Percentiles rank a stretch among this genome's conserved stretches.
phyloP scores from a whole-genome alignment of 768 basidiomycete genomes.

The Phylloporus sp. region DNA sequence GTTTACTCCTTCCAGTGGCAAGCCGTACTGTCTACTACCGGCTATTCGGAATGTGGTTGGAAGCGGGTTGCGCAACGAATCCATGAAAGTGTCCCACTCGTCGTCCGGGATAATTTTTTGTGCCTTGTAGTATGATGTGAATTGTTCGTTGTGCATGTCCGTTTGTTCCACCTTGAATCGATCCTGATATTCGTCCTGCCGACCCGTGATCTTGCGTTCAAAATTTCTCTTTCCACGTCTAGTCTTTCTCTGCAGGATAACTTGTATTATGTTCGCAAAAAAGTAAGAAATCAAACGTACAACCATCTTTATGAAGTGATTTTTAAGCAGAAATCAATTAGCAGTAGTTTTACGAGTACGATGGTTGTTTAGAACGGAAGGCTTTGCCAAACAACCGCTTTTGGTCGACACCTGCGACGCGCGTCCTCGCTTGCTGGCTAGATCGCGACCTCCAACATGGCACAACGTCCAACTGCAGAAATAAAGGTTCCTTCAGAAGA shows the following conservation, averaged over 20 bases:
- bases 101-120: constrained; percentile 72
- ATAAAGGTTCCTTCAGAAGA: constrained; percentile 70
- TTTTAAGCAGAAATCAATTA: no score
- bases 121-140: constrained; percentile 63
- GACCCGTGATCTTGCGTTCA: constrained; percentile 10
- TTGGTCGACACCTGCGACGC: constrained; percentile 25
- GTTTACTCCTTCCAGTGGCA: background rate
- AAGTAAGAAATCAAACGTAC: constrained; percentile 7
- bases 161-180: constrained; percentile 50
- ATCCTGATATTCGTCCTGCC: constrained; percentile 31
- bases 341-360: no score
- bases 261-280: background rate
- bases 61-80: constrained; percentile 60
- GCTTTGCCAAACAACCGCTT: constrained; percentile 29
- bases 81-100: constrained; percentile 76
- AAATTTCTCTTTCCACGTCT: constrained; percentile 13
- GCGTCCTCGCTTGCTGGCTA: constrained; percentile 22
- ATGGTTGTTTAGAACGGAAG: constrained; percentile 32
- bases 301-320: constrained; percentile 9
- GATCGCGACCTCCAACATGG: constrained; percentile 38
- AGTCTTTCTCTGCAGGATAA: constrained; percentile 12
- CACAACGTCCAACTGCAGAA: constrained; percentile 52
- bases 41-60: constrained; percentile 95
- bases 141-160: constrained; percentile 68
- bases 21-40: constrained; percentile 74